These are phyloP conservation scores for Microthyrium microscopicum DNA, from an alignment of 2,329 filamentous ascomycete species.

Conservation along the genomic window DNA sequence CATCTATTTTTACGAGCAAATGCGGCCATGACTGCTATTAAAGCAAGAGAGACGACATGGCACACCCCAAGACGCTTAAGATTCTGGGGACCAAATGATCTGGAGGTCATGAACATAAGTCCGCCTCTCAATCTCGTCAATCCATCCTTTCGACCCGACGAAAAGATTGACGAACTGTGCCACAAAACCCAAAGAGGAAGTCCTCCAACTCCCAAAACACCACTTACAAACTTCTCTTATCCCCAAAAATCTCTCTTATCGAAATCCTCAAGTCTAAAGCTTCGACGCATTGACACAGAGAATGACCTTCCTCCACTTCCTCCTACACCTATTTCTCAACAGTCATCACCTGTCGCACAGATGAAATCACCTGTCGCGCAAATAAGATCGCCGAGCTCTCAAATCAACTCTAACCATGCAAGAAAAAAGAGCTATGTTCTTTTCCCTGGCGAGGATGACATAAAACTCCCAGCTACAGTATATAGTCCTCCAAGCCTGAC, in stretches of 20 bases:
- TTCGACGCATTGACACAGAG: too few relatives aligned
- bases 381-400: too few relatives aligned
- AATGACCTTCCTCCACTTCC: too few relatives aligned
- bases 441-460: conserved; percentile 22
- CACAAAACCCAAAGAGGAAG: conserved; percentile 3
- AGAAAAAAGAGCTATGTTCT: conserved; percentile 17
- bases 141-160: conserved; percentile 3
- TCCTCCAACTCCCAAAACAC: conserved; percentile 6
- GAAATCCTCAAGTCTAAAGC: conserved; percentile 12
- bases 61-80: conserved; percentile 13
- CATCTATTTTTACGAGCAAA: conserved; percentile 52
- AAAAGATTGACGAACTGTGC: not conserved
- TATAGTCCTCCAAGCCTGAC: conserved; percentile 12
- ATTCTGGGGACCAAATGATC: conserved; percentile 29
- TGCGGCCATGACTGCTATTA: conserved; percentile 38
- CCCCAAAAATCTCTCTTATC: conserved; percentile 8
- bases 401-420: too few relatives aligned
- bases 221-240: not conserved
- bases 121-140: conserved; percentile 18
- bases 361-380: too few relatives aligned
- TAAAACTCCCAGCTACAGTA: conserved; percentile 22
- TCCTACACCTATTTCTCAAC: too few relatives aligned
- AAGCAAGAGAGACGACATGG: conserved; percentile 29
- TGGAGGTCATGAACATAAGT: conserved; percentile 24
- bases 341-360: too few relatives aligned